Conservation (phyloP, 148 eudicot genomes). For the Spergularia bocconei region DNA sequence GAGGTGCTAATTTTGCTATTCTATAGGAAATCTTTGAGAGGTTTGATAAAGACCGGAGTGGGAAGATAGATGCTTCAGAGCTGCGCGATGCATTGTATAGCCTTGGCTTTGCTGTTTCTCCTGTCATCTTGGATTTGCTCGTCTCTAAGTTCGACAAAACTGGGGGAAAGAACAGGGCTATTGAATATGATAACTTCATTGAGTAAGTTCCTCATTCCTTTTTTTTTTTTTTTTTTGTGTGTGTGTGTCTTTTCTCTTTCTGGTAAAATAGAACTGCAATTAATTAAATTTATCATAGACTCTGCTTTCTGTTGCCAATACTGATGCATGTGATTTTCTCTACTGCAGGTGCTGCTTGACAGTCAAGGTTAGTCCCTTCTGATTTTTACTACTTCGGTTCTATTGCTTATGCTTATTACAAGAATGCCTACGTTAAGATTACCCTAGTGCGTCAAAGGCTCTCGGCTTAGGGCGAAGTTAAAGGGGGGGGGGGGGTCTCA, state of each 20-base stretch:
- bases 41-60: constrained; percentile 85
- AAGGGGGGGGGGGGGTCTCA: too few species aligned
- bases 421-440: not conserved
- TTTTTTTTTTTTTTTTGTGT: not conserved
- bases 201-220: constrained; percentile 54
- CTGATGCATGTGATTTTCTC: constrained; percentile 14
- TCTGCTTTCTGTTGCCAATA: not conserved
- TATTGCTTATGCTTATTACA: not conserved
- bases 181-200: constrained; percentile 95
- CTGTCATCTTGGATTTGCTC: constrained; percentile 70
- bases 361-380: constrained; percentile 57
- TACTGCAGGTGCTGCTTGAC: constrained; percentile 80
- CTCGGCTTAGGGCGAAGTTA: too few species aligned
- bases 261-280: not conserved
- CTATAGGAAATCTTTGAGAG: constrained; percentile 74
- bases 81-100: constrained; percentile 82
- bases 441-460: too few species aligned
- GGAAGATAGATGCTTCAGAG: constrained; percentile 74
- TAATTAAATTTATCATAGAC: not conserved
- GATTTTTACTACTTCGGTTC: not conserved
- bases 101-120: constrained; percentile 81
- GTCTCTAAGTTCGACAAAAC: constrained; percentile 82
- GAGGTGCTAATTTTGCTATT: not conserved
- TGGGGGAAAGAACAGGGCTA: constrained; percentile 74
- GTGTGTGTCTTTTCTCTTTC: not conserved